A percentile compares a stretch with the other conserved stretches of the same genome.
Conservation (phyloP, 1,139 yeast genomes). For the Yamadazyma buinensis region DNA sequence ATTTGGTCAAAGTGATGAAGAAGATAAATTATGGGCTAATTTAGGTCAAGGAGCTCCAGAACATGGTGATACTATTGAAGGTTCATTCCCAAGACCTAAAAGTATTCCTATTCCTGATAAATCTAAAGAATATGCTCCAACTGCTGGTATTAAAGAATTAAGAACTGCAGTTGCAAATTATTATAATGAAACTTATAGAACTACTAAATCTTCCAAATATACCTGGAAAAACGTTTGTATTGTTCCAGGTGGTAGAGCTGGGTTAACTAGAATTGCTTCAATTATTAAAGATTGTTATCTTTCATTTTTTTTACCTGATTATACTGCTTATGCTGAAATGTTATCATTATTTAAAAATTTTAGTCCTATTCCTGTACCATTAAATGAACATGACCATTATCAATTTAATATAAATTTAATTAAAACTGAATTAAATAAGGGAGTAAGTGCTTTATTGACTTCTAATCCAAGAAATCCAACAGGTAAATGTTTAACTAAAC, state of each 20-base stretch:
- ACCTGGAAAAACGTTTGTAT: slow-evolving; percentile 65
- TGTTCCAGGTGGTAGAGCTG: slow-evolving; percentile 72
- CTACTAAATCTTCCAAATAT: slow-evolving; percentile 49
- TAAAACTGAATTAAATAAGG: slow-evolving; percentile 54
- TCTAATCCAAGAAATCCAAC: slow-evolving; percentile 70
- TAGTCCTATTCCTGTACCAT: slow-evolving; percentile 66
- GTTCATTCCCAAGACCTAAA: slow-evolving; percentile 57
- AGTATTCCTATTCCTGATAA: slow-evolving; percentile 49
- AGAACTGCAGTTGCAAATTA: slow-evolving; percentile 61
- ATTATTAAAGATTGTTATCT: slow-evolving; percentile 60
- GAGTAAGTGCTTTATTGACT: slow-evolving; percentile 59
- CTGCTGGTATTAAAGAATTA: slow-evolving; percentile 57
- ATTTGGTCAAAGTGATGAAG: slow-evolving; percentile 33
- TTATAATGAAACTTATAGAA: slow-evolving; percentile 57
- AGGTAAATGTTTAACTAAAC: slow-evolving; percentile 53
- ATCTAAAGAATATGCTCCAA: slow-evolving; percentile 61
- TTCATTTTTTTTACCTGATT: slow-evolving; percentile 64
- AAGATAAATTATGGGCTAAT: slow-evolving; percentile 57
- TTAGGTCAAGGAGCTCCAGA: slow-evolving; percentile 73
- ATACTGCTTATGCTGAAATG: slow-evolving; percentile 74
- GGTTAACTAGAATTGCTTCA: slow-evolving; percentile 64
- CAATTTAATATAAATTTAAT: slow-evolving; percentile 56
- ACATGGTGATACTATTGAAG: slow-evolving; percentile 59
- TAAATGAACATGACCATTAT: slow-evolving; percentile 58
- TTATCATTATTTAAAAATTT: slow-evolving; percentile 62